Conservation (phyloP, 176 grass and related monocot species). For the Neostapfia colusana region DNA sequence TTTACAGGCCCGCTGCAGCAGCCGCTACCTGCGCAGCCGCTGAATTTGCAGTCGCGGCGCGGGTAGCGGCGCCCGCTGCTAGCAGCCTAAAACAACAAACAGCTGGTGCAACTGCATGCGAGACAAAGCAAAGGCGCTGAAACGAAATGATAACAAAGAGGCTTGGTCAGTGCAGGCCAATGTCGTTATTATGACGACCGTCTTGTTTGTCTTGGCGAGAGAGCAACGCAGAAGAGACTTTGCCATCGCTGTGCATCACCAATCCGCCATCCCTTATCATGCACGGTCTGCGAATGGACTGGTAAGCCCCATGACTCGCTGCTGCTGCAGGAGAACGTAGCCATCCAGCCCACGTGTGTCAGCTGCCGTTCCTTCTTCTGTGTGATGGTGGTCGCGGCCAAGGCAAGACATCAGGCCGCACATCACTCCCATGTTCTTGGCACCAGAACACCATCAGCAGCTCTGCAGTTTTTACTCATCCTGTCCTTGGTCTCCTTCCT, state of each 20-base stretch:
- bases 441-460: slow-evolving; percentile 43
- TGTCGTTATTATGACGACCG: background rate
- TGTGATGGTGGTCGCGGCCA: slow-evolving; percentile 61
- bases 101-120: background rate
- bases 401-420: slow-evolving; percentile 65
- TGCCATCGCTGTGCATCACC: no score
- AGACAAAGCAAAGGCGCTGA: background rate
- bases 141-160: slow-evolving; percentile 29
- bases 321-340: no score
- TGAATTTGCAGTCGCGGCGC: no score
- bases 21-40: no score
- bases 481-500: background rate
- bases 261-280: no score
- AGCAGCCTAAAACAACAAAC: no score
- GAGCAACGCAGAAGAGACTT: slow-evolving; percentile 17
- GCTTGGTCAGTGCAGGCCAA: slow-evolving; percentile 6
- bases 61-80: no score
- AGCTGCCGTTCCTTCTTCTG: background rate
- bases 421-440: slow-evolving; percentile 62
- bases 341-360: slow-evolving; percentile 50
- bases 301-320: slow-evolving; percentile 34
- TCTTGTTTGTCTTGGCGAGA: slow-evolving; percentile 23
- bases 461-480: background rate
- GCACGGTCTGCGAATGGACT: no score
- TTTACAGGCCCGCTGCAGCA: no score